Evolutionary conservation across 2,329 filamentous ascomycete genomes (phyloP), one percentile per base, ranked within the genome.

Genomic region (Hypoxylon sp.): DNA sequence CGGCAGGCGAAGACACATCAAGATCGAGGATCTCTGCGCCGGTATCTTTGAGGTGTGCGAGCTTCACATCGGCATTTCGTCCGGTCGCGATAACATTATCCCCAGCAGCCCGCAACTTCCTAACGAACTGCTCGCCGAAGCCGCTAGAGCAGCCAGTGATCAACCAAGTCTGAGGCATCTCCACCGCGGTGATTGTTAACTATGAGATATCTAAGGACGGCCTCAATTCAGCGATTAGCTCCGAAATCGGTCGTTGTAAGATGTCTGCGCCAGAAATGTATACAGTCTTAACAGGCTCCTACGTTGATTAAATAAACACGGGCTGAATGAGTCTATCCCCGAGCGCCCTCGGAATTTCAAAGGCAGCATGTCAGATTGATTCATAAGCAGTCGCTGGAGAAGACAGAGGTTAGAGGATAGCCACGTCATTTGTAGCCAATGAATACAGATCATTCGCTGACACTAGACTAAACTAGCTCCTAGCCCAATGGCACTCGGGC

Each of bases 121-220:
- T 75, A 4, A 80, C 79, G 17, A 83, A 73, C 3, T 73, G 53
- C 39, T 79, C 75, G 13, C 82, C 82, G 39, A 84, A 83, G 19
- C 81, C 82, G 53, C 79, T 82, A 7, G 81, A 82, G 70, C 80
- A 82, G 50, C 81, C 82, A 1, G 82, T 84, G 42, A 84, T 79
- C 15, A 84, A 44, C 79, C 79, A 82, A 1, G 77, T 80, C 61
- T 69, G 59, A n/a, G 57, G 46, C 65, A 72, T 72, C 24, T 56
- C 27, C 11, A 8, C 7, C 27, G 15, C 31, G 6, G 29, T 10
- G n/a, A 17, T 17, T n/a, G 31, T 6, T 19, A 6, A 32, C 11
- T 51, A 17, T 29, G 27, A 32, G n/a, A 17, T 21, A 1, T 51
- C 13, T 3, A 52, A n/a, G 5, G 7, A 29, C 35, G 10, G 13